phyloP scores from a whole-genome alignment of 2,329 filamentous ascomycete species.

The Colletotrichum falcatum region DNA sequence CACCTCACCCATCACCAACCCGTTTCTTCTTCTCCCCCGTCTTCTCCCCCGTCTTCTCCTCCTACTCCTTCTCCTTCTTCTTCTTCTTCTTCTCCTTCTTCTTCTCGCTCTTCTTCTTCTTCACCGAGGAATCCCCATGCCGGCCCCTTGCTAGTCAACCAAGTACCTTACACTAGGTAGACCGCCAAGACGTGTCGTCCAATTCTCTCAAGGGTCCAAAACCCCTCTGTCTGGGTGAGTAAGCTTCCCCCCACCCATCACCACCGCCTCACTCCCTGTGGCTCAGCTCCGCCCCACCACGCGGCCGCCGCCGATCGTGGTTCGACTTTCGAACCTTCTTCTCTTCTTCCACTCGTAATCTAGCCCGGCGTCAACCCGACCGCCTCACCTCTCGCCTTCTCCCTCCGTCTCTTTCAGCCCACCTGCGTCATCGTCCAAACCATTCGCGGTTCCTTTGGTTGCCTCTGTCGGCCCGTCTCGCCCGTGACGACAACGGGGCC shows the following conservation, averaged over 20 bases:
- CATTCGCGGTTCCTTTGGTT: no score
- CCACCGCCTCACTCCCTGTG: conserved; percentile 20
- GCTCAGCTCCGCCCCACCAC: conserved; percentile 10
- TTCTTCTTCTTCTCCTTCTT: background rate
- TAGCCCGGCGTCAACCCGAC: background rate
- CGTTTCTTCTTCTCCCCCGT: no score
- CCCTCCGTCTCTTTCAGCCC: no score
- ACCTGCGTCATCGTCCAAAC: background rate
- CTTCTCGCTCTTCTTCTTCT: background rate
- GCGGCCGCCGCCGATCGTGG: conserved; percentile 24
- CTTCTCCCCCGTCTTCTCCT: no score
- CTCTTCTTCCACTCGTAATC: conserved; percentile 22
- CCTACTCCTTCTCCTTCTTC: background rate
- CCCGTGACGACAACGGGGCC: background rate
- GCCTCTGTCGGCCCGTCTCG: conserved; percentile 14
- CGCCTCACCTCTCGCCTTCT: background rate
- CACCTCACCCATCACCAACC: conserved; percentile 24
- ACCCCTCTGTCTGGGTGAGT: background rate
- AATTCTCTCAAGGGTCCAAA: background rate
- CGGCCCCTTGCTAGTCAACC: background rate
- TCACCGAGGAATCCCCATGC: background rate
- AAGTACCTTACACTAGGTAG: no score
- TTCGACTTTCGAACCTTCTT: conserved; percentile 27
- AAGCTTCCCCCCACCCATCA: conserved; percentile 2
- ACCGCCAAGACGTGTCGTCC: background rate